Evolutionary conservation across 2,329 filamentous ascomycete species (phyloP).

Genomic region (Colletotrichum abscissum): DNA sequence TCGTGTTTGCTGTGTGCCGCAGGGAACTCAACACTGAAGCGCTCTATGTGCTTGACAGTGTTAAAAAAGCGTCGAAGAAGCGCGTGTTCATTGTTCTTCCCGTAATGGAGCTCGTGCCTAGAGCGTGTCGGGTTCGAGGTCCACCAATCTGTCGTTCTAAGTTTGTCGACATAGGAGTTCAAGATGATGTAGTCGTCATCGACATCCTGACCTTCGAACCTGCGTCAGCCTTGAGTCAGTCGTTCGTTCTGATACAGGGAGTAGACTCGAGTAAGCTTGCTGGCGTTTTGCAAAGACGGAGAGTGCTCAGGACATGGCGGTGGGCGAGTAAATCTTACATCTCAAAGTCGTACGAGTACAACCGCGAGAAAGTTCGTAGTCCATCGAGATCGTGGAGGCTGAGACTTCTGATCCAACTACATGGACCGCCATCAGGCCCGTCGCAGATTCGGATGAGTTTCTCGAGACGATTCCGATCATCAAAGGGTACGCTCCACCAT

Average conservation of each 20-base stretch:
- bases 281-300: background rate
- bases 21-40: slow-evolving; percentile 1
- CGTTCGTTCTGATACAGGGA: background rate
- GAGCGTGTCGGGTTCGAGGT: background rate
- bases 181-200: slow-evolving; percentile 4
- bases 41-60: background rate
- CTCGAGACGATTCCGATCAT: background rate
- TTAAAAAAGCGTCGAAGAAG: background rate
- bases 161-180: slow-evolving; percentile 3
- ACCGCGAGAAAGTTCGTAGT: background rate
- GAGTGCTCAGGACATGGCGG: background rate
- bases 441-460: background rate
- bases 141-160: background rate
- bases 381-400: background rate
- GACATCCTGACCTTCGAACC: background rate
- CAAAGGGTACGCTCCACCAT: slow-evolving; percentile 9
- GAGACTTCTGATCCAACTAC: background rate
- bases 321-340: background rate
- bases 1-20: background rate
- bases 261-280: background rate
- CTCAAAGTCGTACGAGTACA: slow-evolving; percentile 5
- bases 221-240: background rate
- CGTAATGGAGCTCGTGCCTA: slow-evolving; percentile 5
- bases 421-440: background rate
- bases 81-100: background rate